Evolutionary conservation across 345 rosid species (phyloP).

Genomic region (Anastatica hierochuntica): DNA sequence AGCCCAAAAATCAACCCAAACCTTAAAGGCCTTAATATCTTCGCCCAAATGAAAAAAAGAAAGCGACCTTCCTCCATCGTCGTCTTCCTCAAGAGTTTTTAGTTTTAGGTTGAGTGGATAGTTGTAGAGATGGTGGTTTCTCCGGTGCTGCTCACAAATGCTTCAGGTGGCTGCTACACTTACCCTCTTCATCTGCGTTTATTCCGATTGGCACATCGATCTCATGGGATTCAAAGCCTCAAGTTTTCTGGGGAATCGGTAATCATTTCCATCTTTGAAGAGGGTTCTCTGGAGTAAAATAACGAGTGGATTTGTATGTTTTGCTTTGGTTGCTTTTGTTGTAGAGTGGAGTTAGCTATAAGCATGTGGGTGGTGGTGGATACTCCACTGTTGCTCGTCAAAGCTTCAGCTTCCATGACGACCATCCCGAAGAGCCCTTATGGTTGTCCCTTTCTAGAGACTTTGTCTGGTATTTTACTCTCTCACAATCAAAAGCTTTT

Average conservation of each 20-base stretch:
- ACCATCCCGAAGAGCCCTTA: constrained; percentile 33
- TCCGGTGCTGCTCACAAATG: constrained; percentile 4
- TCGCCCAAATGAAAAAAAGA: no score
- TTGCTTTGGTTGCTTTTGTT: not conserved
- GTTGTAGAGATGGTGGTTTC: constrained; percentile 16
- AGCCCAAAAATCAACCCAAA: no score
- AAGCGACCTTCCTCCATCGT: no score
- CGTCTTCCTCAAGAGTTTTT: no score
- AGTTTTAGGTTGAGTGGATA: no score
- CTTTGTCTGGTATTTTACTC: constrained; percentile 46
- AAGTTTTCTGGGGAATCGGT: constrained; percentile 3
- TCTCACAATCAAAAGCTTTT: not conserved
- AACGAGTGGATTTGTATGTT: not conserved
- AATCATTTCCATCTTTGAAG: not conserved
- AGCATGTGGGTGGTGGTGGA: not conserved
- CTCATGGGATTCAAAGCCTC: not conserved
- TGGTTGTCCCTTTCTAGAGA: constrained; percentile 38
- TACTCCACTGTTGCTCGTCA: constrained; percentile 15
- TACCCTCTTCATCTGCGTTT: not conserved
- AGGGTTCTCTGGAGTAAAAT: not conserved
- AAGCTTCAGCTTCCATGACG: constrained; percentile 22
- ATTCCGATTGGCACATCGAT: constrained; percentile 4
- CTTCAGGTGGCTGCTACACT: constrained; percentile 7
- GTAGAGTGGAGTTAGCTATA: constrained; percentile 19
- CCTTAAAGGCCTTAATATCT: no score